Evolutionary conservation across 495 filamentous ascomycete species (phyloP), one percentile per base, ranked within the genome.

Genomic region (Aspergillus heteromorphus): DNA sequence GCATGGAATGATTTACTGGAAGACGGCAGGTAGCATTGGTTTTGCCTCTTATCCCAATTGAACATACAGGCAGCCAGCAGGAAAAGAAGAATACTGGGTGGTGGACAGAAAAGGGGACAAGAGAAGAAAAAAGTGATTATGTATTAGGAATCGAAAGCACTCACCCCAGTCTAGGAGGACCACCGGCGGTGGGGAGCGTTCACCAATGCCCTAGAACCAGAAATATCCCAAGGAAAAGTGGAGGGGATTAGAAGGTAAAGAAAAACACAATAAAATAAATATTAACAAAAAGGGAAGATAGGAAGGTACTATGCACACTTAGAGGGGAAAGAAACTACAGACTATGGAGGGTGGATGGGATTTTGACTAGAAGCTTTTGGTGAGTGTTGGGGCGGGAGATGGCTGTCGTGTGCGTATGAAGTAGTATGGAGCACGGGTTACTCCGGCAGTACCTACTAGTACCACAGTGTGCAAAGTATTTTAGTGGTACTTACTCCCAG

Each of bases 331-430:
- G 23, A 14, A n/a, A 13, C 8, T 38, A 38, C 34, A 38, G 34
- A 38, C 4, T 38, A 38, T 38, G 13, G 34, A n/a, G 13, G 34
- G 13, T 38, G 34, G 34, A 38, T 38, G 34, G 34, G 34, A 38
- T 38, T 38, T 38, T 38, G 34, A 38, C 34, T 38, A 38, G 5
- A 30, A 56, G 49, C 61, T 59, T 57, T 65, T 60, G 62, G 48
- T 57, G 59, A 56, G 57, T 49, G 61, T 60, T 57, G 57, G 54
- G 56, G 51, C 53, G 49, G 57, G 41, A 42, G 52, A 53, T 51
- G 30, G 45, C 38, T 52, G 51, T 34, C 43, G 20, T 48, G 42
- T 34, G 45, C 34, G 38, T 38, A 45, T 50, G 23, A 27, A 18
- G 19, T 9, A 51, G 51, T 57, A 57, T 49, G 49, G 23, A 34